A percentile compares a stretch with the other conserved stretches of the same genome.
Conservation (phyloP, 2,329 filamentous ascomycete genomes). For the Ploettnerulaceae sp. region DNA sequence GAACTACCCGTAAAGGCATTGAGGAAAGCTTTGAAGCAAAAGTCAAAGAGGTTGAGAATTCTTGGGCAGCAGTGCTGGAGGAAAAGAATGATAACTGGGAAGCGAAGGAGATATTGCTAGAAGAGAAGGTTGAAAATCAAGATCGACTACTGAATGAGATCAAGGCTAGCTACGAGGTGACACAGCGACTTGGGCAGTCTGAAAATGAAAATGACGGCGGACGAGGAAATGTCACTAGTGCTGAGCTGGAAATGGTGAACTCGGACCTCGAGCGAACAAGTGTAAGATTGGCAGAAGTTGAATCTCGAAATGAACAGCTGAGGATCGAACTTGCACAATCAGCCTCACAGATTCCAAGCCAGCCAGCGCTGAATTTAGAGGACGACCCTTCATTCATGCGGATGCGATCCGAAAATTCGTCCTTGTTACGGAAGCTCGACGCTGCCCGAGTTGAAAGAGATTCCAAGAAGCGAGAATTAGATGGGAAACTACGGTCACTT, state of each 20-base stretch:
- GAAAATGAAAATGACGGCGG: conserved; percentile 54
- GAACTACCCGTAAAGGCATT: conserved; percentile 64
- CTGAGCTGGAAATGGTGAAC: conserved; percentile 89
- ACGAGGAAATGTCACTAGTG: conserved; percentile 67
- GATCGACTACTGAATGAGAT: conserved; percentile 89
- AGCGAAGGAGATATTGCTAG: conserved; percentile 82
- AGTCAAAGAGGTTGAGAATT: conserved; percentile 84
- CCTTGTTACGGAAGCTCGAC: conserved; percentile 83
- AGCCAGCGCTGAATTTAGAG: conserved; percentile 61
- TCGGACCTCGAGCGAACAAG: conserved; percentile 89
- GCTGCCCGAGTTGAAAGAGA: conserved; percentile 79
- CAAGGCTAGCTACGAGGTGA: conserved; percentile 96
- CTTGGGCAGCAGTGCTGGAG: conserved; percentile 82
- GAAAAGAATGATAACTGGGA: conserved; percentile 98
- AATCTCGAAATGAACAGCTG: conserved; percentile 90
- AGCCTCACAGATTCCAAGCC: conserved; percentile 64
- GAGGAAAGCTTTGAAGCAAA: conserved; percentile 73
- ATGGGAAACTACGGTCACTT: conserved; percentile 68
- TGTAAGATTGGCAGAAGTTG: conserved; percentile 79
- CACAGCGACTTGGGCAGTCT: conserved; percentile 75
- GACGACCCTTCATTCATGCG: conserved; percentile 88
- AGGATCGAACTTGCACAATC: conserved; percentile 85
- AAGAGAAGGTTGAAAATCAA: conserved; percentile 92
- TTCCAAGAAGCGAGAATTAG: conserved; percentile 68
- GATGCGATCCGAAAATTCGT: conserved; percentile 88